Evolutionary conservation across 257 asterid species (phyloP).

Genomic region (Plantago elongata): DNA sequence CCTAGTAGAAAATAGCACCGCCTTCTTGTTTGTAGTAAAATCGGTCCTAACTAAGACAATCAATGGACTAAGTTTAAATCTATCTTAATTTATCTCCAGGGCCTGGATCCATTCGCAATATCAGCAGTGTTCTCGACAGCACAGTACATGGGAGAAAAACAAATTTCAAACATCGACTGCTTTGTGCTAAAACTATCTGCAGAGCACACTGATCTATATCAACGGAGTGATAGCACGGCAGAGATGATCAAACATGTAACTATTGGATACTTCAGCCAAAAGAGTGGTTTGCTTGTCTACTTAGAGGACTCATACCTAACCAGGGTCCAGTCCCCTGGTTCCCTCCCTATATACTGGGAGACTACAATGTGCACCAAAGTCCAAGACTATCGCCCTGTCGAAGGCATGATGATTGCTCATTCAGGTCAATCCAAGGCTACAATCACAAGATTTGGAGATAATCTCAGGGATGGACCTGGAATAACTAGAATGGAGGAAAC

Average conservation of each 20-base stretch:
- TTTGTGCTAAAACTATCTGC: conserved; percentile 16
- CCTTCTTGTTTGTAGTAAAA: too few species aligned
- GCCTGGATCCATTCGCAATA: conserved; percentile 16
- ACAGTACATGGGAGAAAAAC: conserved; percentile 14
- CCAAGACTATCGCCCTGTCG: conserved; percentile 16
- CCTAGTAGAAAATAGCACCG: too few species aligned
- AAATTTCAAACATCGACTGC: conserved; percentile 13
- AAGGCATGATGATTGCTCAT: conserved; percentile 20
- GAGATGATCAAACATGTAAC: conserved; percentile 18
- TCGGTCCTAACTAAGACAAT: neutral
- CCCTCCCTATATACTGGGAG: conserved; percentile 18
- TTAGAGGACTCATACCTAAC: conserved; percentile 17
- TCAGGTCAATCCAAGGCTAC: conserved; percentile 23
- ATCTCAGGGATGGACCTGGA: conserved; percentile 8
- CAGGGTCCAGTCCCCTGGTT: conserved; percentile 4
- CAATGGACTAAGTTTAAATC: neutral
- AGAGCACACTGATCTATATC: conserved; percentile 1
- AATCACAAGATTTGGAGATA: conserved; percentile 26
- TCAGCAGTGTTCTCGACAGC: conserved; percentile 12
- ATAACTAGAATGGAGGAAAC: conserved; percentile 31
- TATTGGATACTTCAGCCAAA: conserved; percentile 19
- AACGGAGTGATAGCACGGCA: conserved; percentile 4
- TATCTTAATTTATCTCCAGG: conserved; percentile 1
- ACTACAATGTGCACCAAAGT: conserved; percentile 12
- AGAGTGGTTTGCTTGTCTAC: conserved; percentile 14